Evolutionary conservation across 306 rosid species (phyloP).

Genomic region (Lathyrus oleraceus): DNA sequence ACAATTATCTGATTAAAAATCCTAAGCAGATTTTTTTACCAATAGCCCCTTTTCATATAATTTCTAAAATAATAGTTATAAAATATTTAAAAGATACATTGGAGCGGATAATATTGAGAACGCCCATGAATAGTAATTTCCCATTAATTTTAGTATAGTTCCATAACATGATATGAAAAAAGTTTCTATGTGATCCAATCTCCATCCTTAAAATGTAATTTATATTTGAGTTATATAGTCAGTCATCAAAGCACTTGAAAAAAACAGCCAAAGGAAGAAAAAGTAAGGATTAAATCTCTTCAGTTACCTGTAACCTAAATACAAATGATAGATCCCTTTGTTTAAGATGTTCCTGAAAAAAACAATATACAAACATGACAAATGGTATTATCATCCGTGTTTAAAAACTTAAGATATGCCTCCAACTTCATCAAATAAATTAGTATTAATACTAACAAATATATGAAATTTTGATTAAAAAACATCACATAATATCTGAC

Average conservation of each 20-base stretch:
- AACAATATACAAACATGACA: slow-evolving; percentile 35
- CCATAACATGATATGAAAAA: slow-evolving; percentile 1
- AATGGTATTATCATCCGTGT: slow-evolving; percentile 12
- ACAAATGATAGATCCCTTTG: slow-evolving; percentile 92
- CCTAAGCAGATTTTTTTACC: neutral
- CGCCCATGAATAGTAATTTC: neutral
- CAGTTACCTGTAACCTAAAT: slow-evolving; percentile 90
- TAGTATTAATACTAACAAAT: neutral
- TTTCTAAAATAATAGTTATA: slow-evolving; percentile 1
- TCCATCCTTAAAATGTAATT: slow-evolving; percentile 5
- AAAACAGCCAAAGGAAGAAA: slow-evolving; percentile 1
- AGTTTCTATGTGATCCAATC: neutral
- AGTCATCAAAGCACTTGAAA: slow-evolving; percentile 8
- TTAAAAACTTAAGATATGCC: slow-evolving; percentile 26
- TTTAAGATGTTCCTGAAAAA: slow-evolving; percentile 81
- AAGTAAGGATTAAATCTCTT: slow-evolving; percentile 24
- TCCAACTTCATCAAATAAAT: slow-evolving; percentile 28
- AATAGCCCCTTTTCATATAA: slow-evolving; percentile 4
- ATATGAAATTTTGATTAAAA: slow-evolving; percentile 8
- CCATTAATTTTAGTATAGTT: neutral
- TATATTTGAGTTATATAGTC: neutral
- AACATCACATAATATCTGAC: neutral
- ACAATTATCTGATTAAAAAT: neutral
- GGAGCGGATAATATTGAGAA: neutral
- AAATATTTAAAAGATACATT: slow-evolving; percentile 6